Percentiles rank a stretch among this genome's conserved stretches.
Conservation (phyloP, 2,329 filamentous ascomycete species). For the Triangularia setosa region DNA sequence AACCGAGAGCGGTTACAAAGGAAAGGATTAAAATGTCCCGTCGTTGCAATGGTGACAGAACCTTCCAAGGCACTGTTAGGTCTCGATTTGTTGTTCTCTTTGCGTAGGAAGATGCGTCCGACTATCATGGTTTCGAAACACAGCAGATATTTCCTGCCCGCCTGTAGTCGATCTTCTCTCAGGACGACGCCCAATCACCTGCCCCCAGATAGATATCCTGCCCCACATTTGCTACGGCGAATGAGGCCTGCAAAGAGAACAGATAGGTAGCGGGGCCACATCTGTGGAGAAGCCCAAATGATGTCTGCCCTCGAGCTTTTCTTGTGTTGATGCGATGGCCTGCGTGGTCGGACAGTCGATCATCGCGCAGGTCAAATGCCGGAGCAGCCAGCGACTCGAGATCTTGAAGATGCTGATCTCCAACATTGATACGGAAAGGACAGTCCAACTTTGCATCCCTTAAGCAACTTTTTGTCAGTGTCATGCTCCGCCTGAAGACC, state of each 20-base stretch:
- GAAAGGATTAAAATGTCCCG: neutral
- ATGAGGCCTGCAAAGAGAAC: neutral
- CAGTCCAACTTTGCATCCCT: neutral
- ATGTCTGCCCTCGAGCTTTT: slow-evolving; percentile 3
- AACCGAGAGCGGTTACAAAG: neutral
- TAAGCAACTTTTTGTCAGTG: neutral
- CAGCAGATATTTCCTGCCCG: neutral
- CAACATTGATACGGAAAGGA: neutral
- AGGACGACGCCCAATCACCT: neutral
- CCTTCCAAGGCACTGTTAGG: neutral
- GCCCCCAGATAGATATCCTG: neutral
- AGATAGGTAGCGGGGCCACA: slow-evolving; percentile 10
- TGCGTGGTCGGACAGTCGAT: neutral
- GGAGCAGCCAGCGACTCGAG: neutral
- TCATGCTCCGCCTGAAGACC: neutral
- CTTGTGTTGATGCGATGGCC: neutral
- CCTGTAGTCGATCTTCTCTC: neutral
- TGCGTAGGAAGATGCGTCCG: neutral
- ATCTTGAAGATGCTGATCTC: neutral
- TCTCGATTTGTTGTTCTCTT: neutral
- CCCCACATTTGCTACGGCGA: too few species aligned
- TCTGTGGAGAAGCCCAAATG: slow-evolving; percentile 11
- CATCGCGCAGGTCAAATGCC: neutral
- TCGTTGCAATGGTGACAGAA: neutral
- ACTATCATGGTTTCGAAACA: neutral